Percentiles rank a stretch among this genome's conserved stretches.
These are phyloP conservation scores for Inga leiocalycina DNA, from an alignment of 306 rosid species.

Conservation along the genomic window DNA sequence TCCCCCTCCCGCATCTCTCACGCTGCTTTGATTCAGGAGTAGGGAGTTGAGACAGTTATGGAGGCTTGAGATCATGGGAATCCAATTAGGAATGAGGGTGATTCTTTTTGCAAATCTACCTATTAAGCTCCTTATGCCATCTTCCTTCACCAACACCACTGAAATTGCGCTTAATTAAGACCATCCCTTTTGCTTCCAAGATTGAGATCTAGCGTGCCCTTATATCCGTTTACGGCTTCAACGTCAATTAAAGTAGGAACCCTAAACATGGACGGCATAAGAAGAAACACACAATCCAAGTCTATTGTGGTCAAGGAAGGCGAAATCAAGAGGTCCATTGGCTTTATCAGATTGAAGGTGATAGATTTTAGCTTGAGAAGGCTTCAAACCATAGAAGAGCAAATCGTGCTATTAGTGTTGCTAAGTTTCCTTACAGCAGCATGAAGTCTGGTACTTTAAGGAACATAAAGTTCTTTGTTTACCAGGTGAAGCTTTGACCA, in stretches of 20 bases:
- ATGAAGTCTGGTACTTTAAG: background rate
- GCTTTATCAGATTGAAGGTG: conserved; percentile 50
- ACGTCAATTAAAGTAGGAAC: conserved; percentile 78
- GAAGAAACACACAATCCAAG: conserved; percentile 55
- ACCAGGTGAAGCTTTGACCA: conserved; percentile 13
- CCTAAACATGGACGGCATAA: conserved; percentile 82
- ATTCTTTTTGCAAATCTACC: conserved; percentile 66
- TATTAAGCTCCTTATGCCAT: conserved; percentile 69
- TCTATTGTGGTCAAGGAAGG: conserved; percentile 58
- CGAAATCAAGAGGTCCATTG: conserved; percentile 60
- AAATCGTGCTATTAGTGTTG: conserved; percentile 16
- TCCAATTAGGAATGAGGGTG: conserved; percentile 64
- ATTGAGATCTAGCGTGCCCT: conserved; percentile 71
- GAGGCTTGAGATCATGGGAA: conserved; percentile 45
- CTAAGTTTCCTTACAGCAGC: background rate
- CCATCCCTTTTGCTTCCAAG: conserved; percentile 82
- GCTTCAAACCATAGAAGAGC: conserved; percentile 30
- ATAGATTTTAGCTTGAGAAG: conserved; percentile 22
- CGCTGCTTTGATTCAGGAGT: background rate
- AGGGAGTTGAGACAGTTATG: no score
- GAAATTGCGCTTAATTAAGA: conserved; percentile 74
- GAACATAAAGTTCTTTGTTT: background rate
- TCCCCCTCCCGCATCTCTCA: no score
- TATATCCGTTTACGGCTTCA: conserved; percentile 67
- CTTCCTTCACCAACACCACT: conserved; percentile 48